Evolutionary conservation across 2,329 filamentous ascomycete species (phyloP).

Genomic region (Phyllosticta citribraziliensis): DNA sequence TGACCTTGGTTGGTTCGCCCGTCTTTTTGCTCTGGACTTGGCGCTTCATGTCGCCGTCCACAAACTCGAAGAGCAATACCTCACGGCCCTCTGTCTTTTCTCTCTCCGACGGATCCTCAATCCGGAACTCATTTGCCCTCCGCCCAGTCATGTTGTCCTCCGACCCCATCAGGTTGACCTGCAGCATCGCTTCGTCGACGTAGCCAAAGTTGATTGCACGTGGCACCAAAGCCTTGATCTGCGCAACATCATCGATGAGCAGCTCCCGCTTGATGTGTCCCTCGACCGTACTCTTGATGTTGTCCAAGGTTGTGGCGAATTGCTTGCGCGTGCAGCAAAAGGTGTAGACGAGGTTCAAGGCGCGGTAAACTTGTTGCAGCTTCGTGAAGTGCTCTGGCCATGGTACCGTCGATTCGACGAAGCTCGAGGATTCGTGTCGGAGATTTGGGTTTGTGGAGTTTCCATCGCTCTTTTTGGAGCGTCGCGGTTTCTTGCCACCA

Average conservation of each 20-base stretch:
- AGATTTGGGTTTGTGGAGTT: constrained; percentile 28
- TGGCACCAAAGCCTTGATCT: constrained; percentile 68
- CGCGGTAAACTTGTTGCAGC: constrained; percentile 68
- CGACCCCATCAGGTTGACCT: constrained; percentile 65
- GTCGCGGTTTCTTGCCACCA: constrained; percentile 43
- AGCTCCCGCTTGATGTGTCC: constrained; percentile 65
- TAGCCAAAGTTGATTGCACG: constrained; percentile 74
- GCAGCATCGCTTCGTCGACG: constrained; percentile 73
- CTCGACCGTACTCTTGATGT: constrained; percentile 75
- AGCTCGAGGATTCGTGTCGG: constrained; percentile 33
- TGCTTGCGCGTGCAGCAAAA: constrained; percentile 93
- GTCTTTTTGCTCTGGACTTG: constrained; percentile 65
- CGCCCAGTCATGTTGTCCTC: constrained; percentile 56
- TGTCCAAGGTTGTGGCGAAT: constrained; percentile 83
- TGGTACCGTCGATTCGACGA: constrained; percentile 43
- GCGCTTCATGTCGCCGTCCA: constrained; percentile 82
- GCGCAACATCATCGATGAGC: constrained; percentile 67
- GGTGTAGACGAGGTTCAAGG: constrained; percentile 85
- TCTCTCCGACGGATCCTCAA: constrained; percentile 21
- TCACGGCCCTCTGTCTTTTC: constrained; percentile 44
- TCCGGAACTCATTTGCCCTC: constrained; percentile 34
- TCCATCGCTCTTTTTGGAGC: constrained; percentile 30
- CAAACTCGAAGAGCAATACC: constrained; percentile 81
- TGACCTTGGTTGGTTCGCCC: constrained; percentile 59
- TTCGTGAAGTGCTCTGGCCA: constrained; percentile 70